These are phyloP conservation scores for Babesia ovata DNA, from an alignment of 169 alveolate genomes.

Conservation along the genomic window DNA sequence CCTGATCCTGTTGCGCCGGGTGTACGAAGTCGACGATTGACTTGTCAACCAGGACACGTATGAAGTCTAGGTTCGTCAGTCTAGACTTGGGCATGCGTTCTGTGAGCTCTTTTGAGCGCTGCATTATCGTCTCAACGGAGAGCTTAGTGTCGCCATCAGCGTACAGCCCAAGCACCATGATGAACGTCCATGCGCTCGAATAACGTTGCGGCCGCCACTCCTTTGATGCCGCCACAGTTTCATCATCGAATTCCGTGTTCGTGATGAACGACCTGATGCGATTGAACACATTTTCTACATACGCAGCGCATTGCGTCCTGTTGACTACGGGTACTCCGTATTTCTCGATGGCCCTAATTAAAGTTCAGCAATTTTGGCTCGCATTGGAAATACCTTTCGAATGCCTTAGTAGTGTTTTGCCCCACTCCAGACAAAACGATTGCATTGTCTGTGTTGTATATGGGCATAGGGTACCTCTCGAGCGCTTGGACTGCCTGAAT, in stretches of 20 bases:
- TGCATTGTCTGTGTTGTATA: constrained; percentile 60
- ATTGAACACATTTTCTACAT: constrained; percentile 16
- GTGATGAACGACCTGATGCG: constrained; percentile 41
- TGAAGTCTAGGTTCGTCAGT: constrained; percentile 16
- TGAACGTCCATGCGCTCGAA: constrained; percentile 60
- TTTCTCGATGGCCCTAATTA: constrained; percentile 27
- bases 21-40: constrained; percentile 27
- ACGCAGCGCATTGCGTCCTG: constrained; percentile 1
- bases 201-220: constrained; percentile 40
- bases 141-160: constrained; percentile 19
- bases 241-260: constrained; percentile 18
- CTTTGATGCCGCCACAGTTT: background rate
- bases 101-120: constrained; percentile 19
- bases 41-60: constrained; percentile 15
- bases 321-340: constrained; percentile 5
- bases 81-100: constrained; percentile 43
- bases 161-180: constrained; percentile 52
- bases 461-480: constrained; percentile 72
- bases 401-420: constrained; percentile 10
- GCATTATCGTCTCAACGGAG: constrained; percentile 13
- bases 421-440: constrained; percentile 74
- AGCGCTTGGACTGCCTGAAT: constrained; percentile 66
- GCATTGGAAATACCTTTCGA: constrained; percentile 39
- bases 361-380: background rate
- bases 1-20: constrained; percentile 5